Percentiles rank a stretch among this genome's conserved stretches.
These are phyloP conservation scores for Coriaria nepalensis DNA, from an alignment of 306 rosid species.

Conservation along the genomic window DNA sequence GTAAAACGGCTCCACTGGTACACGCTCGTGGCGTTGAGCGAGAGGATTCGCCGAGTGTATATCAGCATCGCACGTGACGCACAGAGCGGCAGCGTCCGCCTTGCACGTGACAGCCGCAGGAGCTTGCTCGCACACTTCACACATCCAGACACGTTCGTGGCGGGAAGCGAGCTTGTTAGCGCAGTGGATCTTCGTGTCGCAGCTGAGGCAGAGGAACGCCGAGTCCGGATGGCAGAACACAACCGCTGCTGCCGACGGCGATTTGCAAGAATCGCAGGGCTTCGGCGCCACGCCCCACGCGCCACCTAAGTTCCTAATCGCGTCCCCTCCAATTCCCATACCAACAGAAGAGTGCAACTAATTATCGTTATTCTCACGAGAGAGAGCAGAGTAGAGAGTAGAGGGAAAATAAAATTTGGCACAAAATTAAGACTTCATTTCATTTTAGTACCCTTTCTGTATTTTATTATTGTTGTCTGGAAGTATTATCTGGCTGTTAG, in stretches of 20 bases:
- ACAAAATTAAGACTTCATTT: too few species aligned
- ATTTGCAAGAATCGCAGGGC: conserved; percentile 69
- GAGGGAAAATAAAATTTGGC: background rate
- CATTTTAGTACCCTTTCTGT: too few species aligned
- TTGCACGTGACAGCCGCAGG: conserved; percentile 89
- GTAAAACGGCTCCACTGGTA: conserved; percentile 71
- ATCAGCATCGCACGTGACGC: conserved; percentile 79
- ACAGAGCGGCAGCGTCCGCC: conserved; percentile 91
- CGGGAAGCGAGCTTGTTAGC: conserved; percentile 46
- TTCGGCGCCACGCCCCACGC: conserved; percentile 40
- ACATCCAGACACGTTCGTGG: conserved; percentile 89
- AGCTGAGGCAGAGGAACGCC: conserved; percentile 63
- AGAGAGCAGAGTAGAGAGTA: background rate
- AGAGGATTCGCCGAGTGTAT: conserved; percentile 92
- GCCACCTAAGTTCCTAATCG: conserved; percentile 21
- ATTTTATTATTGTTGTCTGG: too few species aligned
- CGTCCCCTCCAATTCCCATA: conserved; percentile 50
- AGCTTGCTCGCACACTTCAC: conserved; percentile 92
- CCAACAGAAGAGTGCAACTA: background rate
- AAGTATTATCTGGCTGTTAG: conserved; percentile 35
- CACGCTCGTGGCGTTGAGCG: conserved; percentile 84
- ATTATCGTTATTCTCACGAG: background rate
- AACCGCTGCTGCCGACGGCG: conserved; percentile 32
- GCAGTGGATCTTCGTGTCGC: conserved; percentile 65
- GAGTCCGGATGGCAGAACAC: conserved; percentile 63